Percentiles rank a stretch among this genome's conserved stretches.
phyloP scores from a whole-genome alignment of 257 asterid genomes.

The Penstemon barbatus region DNA sequence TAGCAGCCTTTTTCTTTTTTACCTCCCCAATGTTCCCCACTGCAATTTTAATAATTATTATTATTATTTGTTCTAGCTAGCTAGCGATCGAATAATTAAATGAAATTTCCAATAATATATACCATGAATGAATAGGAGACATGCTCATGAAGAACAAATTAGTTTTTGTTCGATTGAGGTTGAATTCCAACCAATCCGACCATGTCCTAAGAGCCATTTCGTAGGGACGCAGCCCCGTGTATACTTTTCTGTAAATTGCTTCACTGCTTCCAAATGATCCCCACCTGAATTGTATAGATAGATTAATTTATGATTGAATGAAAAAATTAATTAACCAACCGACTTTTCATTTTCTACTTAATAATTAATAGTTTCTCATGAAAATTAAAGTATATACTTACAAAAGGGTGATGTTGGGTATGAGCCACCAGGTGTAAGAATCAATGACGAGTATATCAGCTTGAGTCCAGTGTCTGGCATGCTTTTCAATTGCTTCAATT shows the following conservation, averaged over 20 bases:
- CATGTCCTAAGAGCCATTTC: conserved; percentile 67
- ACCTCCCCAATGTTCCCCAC: conserved; percentile 47
- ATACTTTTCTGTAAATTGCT: conserved; percentile 41
- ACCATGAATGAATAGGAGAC: conserved; percentile 37
- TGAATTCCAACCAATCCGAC: conserved; percentile 63
- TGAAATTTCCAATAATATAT: background rate
- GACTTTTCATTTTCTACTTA: background rate
- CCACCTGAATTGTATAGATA: conserved; percentile 1
- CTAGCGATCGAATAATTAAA: background rate
- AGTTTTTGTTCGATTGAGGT: conserved; percentile 48
- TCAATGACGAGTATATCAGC: conserved; percentile 79
- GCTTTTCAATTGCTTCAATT: conserved; percentile 60
- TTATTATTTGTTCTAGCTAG: background rate
- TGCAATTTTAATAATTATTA: conserved; percentile 3
- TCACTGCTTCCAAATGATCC: conserved; percentile 39
- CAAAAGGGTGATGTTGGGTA: conserved; percentile 54
- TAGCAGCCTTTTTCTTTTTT: conserved; percentile 35
- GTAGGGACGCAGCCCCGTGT: conserved; percentile 25
- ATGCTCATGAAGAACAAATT: conserved; percentile 51
- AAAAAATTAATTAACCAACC: too few species aligned
- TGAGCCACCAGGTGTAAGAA: conserved; percentile 74
- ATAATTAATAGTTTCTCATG: too few species aligned
- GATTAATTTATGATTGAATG: background rate
- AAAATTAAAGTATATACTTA: conserved; percentile 31
- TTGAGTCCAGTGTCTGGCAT: conserved; percentile 75